Evolutionary conservation across 1,284 basidiomycete species (phyloP), one percentile per base, ranked within the genome.

Genomic region (Apiotrichum domesticum): DNA sequence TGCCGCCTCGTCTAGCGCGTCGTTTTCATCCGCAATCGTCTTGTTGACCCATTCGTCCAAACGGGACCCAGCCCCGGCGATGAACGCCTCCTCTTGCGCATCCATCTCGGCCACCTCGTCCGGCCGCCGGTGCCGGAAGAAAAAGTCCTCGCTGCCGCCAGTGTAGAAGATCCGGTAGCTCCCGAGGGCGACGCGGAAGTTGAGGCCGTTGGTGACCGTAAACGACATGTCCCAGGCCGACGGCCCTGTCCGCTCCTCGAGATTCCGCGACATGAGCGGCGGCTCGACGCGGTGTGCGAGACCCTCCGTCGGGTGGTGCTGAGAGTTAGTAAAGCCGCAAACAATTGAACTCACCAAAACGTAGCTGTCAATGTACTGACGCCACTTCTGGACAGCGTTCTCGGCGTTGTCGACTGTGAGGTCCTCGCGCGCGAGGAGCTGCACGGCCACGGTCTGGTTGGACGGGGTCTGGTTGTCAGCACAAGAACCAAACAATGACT

Each of bases 341-440:
- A 46, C 8, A 5, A 6, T 34, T 34, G 33, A 21, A 64, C 86
- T 52, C 63, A 90, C 88, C 65, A 88, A 82, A 46, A 88, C 86
- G 75, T 86, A 98, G 8, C 87, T 87, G 55, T 92, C 88, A 58
- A 97, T 85, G 77, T 98, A 98, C 3, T 86, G 81, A 63, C 90
- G 86, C 91, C 92, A 94, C 51, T 88, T 82, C 46, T 88, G 86
- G 44, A 87, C 87, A 54, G 86, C 78, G 14, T 86, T 87, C 72
- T 88, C 88, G 0, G 87, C 85, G 67, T 95, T 90, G 66, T 96
- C 90, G 41, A 88, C 83, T 50, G 85, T 88, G 3, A 87, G 82
- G 70, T 97, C 94, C 63, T 95, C 92, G 70, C 90, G 90, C 15
- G 88, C 88, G 33, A 97, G 82, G 35, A 98, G 79, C 73, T 96